A percentile compares a stretch with the other conserved stretches of the same genome.
Conservation (phyloP, 2,329 filamentous ascomycete genomes). For the Aureobasidium sp. region DNA sequence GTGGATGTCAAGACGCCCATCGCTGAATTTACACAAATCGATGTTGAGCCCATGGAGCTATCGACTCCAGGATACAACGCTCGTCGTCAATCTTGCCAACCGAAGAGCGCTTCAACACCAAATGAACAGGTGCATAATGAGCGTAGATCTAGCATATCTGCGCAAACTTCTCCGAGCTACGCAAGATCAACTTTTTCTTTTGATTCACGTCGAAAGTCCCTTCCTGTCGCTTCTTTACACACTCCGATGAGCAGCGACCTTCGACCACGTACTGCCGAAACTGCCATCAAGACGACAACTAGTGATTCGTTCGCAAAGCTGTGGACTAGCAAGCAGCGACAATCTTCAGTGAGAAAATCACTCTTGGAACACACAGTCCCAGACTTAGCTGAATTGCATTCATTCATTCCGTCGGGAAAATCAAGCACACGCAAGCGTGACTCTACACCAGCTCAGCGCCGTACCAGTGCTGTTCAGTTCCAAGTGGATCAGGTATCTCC, state of each 20-base stretch:
- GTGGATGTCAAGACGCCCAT: neutral
- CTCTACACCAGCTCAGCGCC: neutral
- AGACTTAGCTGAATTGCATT: neutral
- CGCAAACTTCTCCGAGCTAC: constrained; percentile 24
- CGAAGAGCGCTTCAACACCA: neutral
- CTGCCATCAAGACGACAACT: constrained; percentile 23
- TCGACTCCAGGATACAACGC: neutral
- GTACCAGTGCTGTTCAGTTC: neutral
- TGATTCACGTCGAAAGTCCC: constrained; percentile 28
- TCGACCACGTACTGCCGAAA: constrained; percentile 27
- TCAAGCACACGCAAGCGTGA: neutral
- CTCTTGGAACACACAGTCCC: neutral
- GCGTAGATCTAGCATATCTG: neutral
- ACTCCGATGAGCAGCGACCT: constrained; percentile 18
- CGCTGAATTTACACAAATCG: neutral
- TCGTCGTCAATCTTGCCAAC: neutral
- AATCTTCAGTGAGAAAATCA: constrained; percentile 7
- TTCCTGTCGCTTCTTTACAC: constrained; percentile 21
- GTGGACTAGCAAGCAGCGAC: constrained; percentile 19
- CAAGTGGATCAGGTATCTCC: neutral
- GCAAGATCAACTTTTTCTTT: constrained; percentile 27
- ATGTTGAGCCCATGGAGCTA: neutral
- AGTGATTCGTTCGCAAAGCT: constrained; percentile 20
- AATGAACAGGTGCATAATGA: neutral
- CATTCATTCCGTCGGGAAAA: neutral